Evolutionary conservation across 352 stramenopile species (phyloP).

Genomic region (Aphanomyces cochlioides): DNA sequence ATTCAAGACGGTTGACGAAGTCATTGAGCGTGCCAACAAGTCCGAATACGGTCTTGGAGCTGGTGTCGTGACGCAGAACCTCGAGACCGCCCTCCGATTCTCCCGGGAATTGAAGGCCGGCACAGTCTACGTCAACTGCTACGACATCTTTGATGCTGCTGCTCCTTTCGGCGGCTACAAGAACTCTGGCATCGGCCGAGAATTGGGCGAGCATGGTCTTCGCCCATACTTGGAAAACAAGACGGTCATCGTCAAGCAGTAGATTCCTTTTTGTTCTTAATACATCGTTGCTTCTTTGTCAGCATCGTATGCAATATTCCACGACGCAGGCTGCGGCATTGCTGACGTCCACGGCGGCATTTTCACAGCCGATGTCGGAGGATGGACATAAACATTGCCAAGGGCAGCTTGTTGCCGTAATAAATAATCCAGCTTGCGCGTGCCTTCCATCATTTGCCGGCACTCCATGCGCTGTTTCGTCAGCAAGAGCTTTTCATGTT

Average conservation of each 20-base stretch:
- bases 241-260: constrained; percentile 63
- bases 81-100: constrained; percentile 85
- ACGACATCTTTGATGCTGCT: constrained; percentile 82
- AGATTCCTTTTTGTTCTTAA: constrained; percentile 10
- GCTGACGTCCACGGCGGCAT: background rate
- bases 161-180: constrained; percentile 87
- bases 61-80: constrained; percentile 84
- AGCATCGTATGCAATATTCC: constrained; percentile 6
- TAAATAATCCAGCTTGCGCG: constrained; percentile 40
- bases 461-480: constrained; percentile 74
- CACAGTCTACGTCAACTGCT: constrained; percentile 94
- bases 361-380: background rate
- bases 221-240: constrained; percentile 77
- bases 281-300: constrained; percentile 22
- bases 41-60: constrained; percentile 83
- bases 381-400: constrained; percentile 19
- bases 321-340: background rate
- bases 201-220: constrained; percentile 70
- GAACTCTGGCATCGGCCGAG: constrained; percentile 80
- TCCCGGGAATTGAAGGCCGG: constrained; percentile 83
- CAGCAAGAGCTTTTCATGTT: constrained; percentile 63
- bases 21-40: constrained; percentile 83
- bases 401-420: constrained; percentile 28
- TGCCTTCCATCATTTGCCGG: constrained; percentile 64
- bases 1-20: constrained; percentile 87